Conservation (phyloP, 345 rosid genomes). For the Salix arbutifolia region DNA sequence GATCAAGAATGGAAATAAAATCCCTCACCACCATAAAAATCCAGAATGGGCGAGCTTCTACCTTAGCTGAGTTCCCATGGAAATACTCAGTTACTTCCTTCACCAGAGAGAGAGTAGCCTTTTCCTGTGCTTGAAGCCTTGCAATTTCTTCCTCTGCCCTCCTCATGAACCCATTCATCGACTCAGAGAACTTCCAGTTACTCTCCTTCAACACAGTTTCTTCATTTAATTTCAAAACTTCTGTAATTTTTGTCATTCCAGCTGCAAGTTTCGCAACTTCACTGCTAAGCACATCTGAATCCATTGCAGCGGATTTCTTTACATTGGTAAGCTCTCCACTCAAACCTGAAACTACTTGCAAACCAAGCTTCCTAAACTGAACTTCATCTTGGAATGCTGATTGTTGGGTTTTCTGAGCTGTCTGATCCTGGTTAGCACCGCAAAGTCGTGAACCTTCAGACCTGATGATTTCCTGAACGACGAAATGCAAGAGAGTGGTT, state of each 20-base stretch:
- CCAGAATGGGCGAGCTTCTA: slow-evolving; percentile 75
- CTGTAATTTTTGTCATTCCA: slow-evolving; percentile 55
- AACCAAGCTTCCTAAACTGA: slow-evolving; percentile 70
- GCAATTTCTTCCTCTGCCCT: slow-evolving; percentile 66
- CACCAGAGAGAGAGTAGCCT: slow-evolving; percentile 42
- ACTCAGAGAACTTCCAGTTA: slow-evolving; percentile 43
- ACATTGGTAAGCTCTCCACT: slow-evolving; percentile 76
- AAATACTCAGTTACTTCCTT: slow-evolving; percentile 82
- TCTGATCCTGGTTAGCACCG: slow-evolving; percentile 26
- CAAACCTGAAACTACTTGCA: slow-evolving; percentile 74
- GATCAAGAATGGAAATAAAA: slow-evolving; percentile 80
- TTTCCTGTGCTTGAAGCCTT: slow-evolving; percentile 47
- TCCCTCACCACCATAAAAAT: slow-evolving; percentile 79
- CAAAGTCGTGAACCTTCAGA: slow-evolving; percentile 69
- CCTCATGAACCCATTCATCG: slow-evolving; percentile 59
- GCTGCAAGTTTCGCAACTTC: slow-evolving; percentile 51
- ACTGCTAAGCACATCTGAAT: slow-evolving; percentile 52
- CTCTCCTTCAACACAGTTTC: slow-evolving; percentile 27
- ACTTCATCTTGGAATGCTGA: slow-evolving; percentile 54
- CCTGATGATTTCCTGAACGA: slow-evolving; percentile 81
- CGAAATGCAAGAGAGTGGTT: slow-evolving; percentile 85
- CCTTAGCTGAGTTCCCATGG: slow-evolving; percentile 76
- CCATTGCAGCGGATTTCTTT: slow-evolving; percentile 91
- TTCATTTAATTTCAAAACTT: slow-evolving; percentile 40
- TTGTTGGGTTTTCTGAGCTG: slow-evolving; percentile 34